phyloP scores from a whole-genome alignment of 768 basidiomycete genomes.

The Obba rivulosa region DNA sequence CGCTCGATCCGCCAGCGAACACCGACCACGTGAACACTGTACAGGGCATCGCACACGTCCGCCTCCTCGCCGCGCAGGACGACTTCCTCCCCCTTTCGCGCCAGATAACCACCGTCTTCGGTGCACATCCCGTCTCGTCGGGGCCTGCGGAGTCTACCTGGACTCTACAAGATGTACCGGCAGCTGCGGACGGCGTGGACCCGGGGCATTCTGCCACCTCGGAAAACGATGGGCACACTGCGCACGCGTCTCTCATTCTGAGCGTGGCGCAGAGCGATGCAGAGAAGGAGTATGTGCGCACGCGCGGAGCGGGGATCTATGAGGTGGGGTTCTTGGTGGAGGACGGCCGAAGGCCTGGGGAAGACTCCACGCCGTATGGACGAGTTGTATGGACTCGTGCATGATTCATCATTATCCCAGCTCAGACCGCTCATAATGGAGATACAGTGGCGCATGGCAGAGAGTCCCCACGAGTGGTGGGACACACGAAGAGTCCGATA shows the following conservation, averaged over 20 bases:
- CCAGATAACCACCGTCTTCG: constrained; percentile 46
- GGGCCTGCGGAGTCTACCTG: constrained; percentile 29
- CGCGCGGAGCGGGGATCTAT: constrained; percentile 35
- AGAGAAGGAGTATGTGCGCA: constrained; percentile 28
- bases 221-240: no score
- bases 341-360: constrained; percentile 22
- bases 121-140: constrained; percentile 29
- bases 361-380: constrained; percentile 42
- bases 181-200: not conserved
- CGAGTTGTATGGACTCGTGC: constrained; percentile 37
- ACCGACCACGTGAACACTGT: constrained; percentile 45
- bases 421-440: no score
- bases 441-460: no score
- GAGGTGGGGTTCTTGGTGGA: constrained; percentile 49
- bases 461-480: no score
- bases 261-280: constrained; percentile 30
- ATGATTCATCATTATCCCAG: no score
- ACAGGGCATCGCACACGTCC: constrained; percentile 44
- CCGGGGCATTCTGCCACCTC: constrained; percentile 11
- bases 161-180: constrained; percentile 34
- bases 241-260: constrained; percentile 34
- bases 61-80: constrained; percentile 30
- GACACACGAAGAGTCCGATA: no score
- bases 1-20: constrained; percentile 40
- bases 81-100: constrained; percentile 27